Conservation (phyloP, 129 eudicot species). For the Calendula officinalis region DNA sequence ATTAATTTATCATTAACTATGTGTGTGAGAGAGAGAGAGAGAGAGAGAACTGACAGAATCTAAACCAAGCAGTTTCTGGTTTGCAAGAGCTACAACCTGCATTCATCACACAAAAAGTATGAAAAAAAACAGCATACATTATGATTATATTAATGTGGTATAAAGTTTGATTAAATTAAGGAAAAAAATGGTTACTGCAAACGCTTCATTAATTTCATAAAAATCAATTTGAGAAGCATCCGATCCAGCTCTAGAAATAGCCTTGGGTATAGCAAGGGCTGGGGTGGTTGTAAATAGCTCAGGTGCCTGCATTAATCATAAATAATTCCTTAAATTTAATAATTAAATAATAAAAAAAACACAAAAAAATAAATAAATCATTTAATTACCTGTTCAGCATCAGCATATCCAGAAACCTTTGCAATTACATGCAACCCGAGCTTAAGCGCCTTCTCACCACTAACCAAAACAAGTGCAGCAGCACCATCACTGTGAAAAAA, state of each 20-base stretch:
- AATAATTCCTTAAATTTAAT: slow-evolving; percentile 7
- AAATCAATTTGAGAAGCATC: slow-evolving; percentile 85
- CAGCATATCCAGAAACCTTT: slow-evolving; percentile 88
- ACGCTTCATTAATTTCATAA: slow-evolving; percentile 95
- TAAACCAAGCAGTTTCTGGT: slow-evolving; percentile 83
- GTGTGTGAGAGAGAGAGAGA: neutral
- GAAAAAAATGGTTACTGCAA: slow-evolving; percentile 55
- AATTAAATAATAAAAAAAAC: slow-evolving; percentile 35
- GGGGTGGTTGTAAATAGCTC: slow-evolving; percentile 92
- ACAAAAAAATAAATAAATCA: slow-evolving; percentile 46
- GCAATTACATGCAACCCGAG: slow-evolving; percentile 88
- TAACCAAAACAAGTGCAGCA: slow-evolving; percentile 92
- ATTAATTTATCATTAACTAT: no score
- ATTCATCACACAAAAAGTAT: slow-evolving; percentile 22
- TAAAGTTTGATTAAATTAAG: slow-evolving; percentile 11
- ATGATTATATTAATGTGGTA: neutral
- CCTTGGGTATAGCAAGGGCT: slow-evolving; percentile 94
- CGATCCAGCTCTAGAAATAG: slow-evolving; percentile 78
- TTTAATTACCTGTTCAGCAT: slow-evolving; percentile 86
- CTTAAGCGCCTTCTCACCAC: slow-evolving; percentile 84
- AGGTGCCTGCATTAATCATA: slow-evolving; percentile 59
- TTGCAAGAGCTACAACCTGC: slow-evolving; percentile 98
- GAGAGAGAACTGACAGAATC: slow-evolving; percentile 57
- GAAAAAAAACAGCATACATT: slow-evolving; percentile 8
- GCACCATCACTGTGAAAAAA: slow-evolving; percentile 85